Evolutionary conservation across 305 asterid genomes (phyloP), one percentile per base, ranked within the genome.

Genomic region (Nicotiana rustica): DNA sequence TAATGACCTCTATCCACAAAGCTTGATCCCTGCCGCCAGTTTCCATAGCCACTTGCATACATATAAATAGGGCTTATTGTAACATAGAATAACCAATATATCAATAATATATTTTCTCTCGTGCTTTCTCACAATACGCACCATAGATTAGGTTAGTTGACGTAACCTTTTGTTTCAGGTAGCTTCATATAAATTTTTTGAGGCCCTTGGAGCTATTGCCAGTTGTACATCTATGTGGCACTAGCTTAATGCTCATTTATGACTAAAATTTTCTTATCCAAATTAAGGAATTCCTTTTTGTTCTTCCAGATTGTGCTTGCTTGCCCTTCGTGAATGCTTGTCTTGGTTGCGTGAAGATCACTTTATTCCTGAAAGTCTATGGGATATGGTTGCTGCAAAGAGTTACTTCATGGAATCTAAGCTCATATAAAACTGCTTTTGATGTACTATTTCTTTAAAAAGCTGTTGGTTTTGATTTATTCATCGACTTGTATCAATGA

Each of bases 351-450:
- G 31, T 36, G 77, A 38, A 69, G 18, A 69, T n/a, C 77, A 69
- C 77, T 69, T 64, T 18, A 38, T 69, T n/a, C 77, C 33, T 69
- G 56, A 9, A 10, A 38, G 57, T 38, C 33, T 12, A 49, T 69
- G 4, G 77, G 57, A 52, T 69, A 69, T 69, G 57, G 57, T n/a
- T 69, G 25, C 31, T 69, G 17, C 57, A 69, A 69, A 69, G 77
- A 69, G 77, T 38, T 69, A 38, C 10, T 68, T 69, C 77, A 69
- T 38, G 77, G 57, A 36, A 69, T 69, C 57, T 25, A 29, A 69
- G 57, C 77, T 38, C 56, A n/a, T 41, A 7, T 41, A 69, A 69
- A 69, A 10, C 76, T 67, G 15, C 76, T 21, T 67, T 35, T 67
- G 52, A 67, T 67, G 36, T 67, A 17, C 75, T 67, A 67, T 33